Evolutionary conservation across 768 basidiomycete species (phyloP), one percentile per base, ranked within the genome.

Genomic region (Termitomyces heimii): DNA sequence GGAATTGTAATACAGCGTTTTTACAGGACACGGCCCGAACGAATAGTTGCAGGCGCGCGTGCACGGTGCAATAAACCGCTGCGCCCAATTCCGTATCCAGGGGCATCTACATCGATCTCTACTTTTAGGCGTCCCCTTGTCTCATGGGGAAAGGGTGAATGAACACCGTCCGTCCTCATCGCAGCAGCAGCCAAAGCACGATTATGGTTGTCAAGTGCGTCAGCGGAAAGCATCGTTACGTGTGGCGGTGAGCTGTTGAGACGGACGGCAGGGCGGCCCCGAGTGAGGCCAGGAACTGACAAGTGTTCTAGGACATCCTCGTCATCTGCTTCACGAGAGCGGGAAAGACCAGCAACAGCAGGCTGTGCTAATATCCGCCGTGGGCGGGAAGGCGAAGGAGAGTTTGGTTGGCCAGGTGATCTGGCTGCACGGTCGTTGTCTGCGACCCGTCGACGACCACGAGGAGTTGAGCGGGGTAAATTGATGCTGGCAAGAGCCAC

Each of bases 81-180:
- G 51, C 86, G 80, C 53, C 86, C 86, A 42, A 72, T 73, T 5
- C 85, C 86, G 57, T 71, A 83, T 9, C 86, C 86, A 37, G 86
- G 86, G 2, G 82, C 85, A 37, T 75, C 71, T n/a, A 70, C 70
- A 34, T 72, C 79, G 43, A 80, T 77, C 6, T 82, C 77, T 8
- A 73, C 74, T 54, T 80, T 74, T 55, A 79, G 71, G 5, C 86
- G 77, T 14, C 87, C 88, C 58, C 87, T 74, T 48, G 70, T 66
- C 56, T 71, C 70, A 34, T 73, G 69, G 49, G 62, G 62, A 53
- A 68, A 66, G 31, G 60, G 62, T 14, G 64, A 63, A 24, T 60
- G 53, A 14, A 55, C 56, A 61, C 67, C 64, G 52, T 64, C 62
- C 59, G 63, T 61, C 57, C 63, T 67, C 35, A 58, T 65, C 48